Conservation (phyloP, 257 asterid genomes). For the Eucommia ulmoides region DNA sequence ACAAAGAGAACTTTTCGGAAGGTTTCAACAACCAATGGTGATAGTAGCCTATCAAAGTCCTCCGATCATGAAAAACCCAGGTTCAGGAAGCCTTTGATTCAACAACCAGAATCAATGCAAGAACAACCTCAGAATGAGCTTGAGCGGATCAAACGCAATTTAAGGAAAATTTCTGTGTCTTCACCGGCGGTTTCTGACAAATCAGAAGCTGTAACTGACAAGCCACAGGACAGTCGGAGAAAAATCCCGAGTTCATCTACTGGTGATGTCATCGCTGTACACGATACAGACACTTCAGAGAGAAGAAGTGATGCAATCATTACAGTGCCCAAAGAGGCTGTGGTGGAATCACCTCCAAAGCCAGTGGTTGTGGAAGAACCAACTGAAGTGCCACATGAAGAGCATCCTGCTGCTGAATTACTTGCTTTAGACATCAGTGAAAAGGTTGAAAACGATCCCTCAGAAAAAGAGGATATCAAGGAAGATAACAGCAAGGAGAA, state of each 20-base stretch:
- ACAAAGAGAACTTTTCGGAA: constrained; percentile 60
- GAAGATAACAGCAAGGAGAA: background rate
- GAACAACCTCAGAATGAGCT: constrained; percentile 59
- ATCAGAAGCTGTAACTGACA: background rate
- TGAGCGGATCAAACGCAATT: constrained; percentile 25
- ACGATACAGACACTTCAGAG: background rate
- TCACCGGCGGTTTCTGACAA: background rate
- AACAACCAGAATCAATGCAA: constrained; percentile 39
- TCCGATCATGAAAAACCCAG: constrained; percentile 47
- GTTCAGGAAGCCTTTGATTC: constrained; percentile 43
- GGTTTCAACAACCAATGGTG: constrained; percentile 40
- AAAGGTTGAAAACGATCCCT: background rate
- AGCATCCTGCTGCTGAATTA: background rate
- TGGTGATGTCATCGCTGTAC: background rate
- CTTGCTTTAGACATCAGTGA: background rate
- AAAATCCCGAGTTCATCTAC: background rate
- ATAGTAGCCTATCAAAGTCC: constrained; percentile 29
- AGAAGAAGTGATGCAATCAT: background rate
- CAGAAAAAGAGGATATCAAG: background rate
- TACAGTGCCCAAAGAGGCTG: background rate
- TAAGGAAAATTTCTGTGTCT: constrained; percentile 16
- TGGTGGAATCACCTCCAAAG: background rate
- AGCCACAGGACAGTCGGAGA: background rate
- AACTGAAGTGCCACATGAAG: background rate
- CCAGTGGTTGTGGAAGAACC: background rate